phyloP scores from a whole-genome alignment of 768 basidiomycete genomes.

The Lyophyllum shimeji region DNA sequence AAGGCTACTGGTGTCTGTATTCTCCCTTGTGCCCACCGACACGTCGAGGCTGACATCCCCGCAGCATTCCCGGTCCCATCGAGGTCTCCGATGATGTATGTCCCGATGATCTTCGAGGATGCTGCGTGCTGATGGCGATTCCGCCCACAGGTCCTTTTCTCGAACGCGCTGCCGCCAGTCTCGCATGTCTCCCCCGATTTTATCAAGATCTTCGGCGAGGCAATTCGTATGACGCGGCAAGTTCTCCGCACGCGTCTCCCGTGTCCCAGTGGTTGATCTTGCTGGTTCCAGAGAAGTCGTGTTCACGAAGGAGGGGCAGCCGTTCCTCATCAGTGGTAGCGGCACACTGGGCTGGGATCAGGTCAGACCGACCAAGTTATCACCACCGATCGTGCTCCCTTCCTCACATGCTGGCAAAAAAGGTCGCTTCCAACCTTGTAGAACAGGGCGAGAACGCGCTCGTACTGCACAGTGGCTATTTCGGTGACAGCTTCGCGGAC shows the following conservation, averaged over 20 bases:
- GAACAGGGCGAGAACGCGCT: conserved; percentile 76
- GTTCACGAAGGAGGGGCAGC: conserved; percentile 76
- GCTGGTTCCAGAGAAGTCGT: conserved; percentile 59
- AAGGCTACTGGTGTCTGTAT: conserved; percentile 52
- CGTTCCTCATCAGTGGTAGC: conserved; percentile 91
- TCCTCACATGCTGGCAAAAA: not conserved
- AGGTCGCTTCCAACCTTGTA: conserved; percentile 92
- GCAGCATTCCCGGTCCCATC: conserved; percentile 64
- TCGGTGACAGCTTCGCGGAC: conserved; percentile 87
- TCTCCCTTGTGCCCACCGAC: not conserved
- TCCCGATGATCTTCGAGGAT: not conserved
- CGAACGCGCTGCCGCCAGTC: conserved; percentile 91
- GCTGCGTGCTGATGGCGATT: not conserved
- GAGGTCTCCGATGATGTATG: conserved; percentile 52
- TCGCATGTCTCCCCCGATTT: conserved; percentile 91
- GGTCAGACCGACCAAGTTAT: conserved; percentile 36
- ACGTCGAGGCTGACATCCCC: conserved; percentile 9
- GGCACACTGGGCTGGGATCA: conserved; percentile 98
- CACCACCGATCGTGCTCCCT: not conserved
- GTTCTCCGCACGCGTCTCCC: conserved; percentile 14
- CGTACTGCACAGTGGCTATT: conserved; percentile 90
- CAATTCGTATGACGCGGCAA: conserved; percentile 79
- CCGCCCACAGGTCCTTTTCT: conserved; percentile 68
- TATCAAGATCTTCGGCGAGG: conserved; percentile 84
- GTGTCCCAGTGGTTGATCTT: conserved; percentile 7